phyloP scores from a whole-genome alignment of 176 grass and related monocot species.

The Zoysia japonica region DNA sequence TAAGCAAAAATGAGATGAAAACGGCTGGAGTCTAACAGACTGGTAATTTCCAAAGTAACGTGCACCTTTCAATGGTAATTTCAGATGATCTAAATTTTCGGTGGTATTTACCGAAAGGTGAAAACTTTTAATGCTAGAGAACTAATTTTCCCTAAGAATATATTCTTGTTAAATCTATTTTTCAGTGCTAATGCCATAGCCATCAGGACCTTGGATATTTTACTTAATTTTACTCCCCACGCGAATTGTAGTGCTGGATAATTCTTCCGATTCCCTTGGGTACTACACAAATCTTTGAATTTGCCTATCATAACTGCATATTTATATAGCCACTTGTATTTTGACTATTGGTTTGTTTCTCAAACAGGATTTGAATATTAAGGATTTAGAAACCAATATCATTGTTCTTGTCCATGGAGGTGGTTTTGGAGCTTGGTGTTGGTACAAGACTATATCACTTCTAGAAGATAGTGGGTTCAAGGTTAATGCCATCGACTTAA shows the following conservation, averaged over 20 bases:
- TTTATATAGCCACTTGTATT: neutral
- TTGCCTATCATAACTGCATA: neutral
- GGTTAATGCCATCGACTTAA: constrained; percentile 89
- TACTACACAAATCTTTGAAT: neutral
- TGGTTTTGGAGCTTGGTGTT: constrained; percentile 99
- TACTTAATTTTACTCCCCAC: neutral
- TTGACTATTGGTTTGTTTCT: constrained; percentile 19
- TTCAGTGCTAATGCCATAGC: neutral
- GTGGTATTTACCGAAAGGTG: no score
- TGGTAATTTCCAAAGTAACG: no score
- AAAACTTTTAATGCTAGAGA: no score
- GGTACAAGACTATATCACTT: constrained; percentile 95
- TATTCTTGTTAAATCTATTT: neutral
- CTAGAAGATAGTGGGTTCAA: constrained; percentile 90
- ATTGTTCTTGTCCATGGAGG: constrained; percentile 96
- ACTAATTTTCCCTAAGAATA: no score
- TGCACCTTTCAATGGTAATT: no score
- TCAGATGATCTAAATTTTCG: no score
- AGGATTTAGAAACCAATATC: constrained; percentile 74
- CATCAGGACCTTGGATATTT: neutral
- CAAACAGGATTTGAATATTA: constrained; percentile 68
- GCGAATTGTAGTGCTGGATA: neutral
- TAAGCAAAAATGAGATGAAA: no score
- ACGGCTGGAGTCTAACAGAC: no score
- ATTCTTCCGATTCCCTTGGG: neutral